Conservation (phyloP, 2,329 filamentous ascomycete species). For the Penicillium hordei region DNA sequence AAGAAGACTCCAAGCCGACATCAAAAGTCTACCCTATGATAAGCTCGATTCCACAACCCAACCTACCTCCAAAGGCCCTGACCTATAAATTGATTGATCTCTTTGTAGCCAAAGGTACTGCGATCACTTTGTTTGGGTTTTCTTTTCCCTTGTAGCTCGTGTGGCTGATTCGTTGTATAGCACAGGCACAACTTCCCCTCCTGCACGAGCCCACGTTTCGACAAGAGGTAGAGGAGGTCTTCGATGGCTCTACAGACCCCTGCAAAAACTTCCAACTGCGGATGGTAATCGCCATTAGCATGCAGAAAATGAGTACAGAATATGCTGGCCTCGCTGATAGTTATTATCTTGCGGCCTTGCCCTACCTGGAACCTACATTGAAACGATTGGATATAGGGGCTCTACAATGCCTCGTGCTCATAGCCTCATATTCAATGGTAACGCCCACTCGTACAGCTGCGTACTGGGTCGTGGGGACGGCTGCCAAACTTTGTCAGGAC, state of each 20-base stretch:
- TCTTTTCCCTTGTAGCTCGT: not conserved
- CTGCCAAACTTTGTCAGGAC: conserved; percentile 83
- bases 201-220: conserved; percentile 81
- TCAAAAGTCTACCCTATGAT: conserved; percentile 87
- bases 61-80: conserved; percentile 70
- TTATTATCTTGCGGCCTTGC: conserved; percentile 88
- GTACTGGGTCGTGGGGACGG: conserved; percentile 89
- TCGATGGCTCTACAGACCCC: conserved; percentile 70
- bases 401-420: conserved; percentile 81
- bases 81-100: conserved; percentile 78
- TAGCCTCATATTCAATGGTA: conserved; percentile 86
- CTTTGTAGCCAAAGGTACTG: conserved; percentile 76
- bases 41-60: conserved; percentile 76
- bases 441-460: conserved; percentile 90
- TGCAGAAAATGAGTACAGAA: conserved; percentile 85
- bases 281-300: conserved; percentile 90
- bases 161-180: conserved; percentile 49
- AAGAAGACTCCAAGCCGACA: conserved; percentile 65
- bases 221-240: conserved; percentile 76
- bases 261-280: conserved; percentile 86
- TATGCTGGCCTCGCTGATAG: conserved; percentile 94
- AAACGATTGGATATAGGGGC: conserved; percentile 87
- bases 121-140: not conserved
- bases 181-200: conserved; percentile 82
- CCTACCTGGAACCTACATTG: conserved; percentile 77